Base-by-base conservation (phyloP, 75 land plant genomes). In the Larix kaempferi region DNA sequence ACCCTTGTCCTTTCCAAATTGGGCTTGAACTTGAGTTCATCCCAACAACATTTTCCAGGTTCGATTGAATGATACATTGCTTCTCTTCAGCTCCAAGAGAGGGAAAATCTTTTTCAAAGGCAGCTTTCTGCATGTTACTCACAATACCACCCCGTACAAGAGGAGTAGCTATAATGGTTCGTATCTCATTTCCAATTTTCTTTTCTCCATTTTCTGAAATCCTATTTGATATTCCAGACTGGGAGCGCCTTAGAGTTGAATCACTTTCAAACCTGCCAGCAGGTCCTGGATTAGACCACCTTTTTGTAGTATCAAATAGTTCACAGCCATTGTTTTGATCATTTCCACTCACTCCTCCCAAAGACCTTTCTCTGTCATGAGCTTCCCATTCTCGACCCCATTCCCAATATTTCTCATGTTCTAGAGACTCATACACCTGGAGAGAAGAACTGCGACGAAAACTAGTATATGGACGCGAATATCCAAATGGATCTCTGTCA, bases 61-160 rank as follows among this genome's bases (percentile, higher is more conserved):
- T 69, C 3, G 72, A 37, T 69, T 69, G 72, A 69, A 69, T 64
- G 16, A 33, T 66, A 66, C 52, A 57, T 14, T 77, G 86, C 82
- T 75, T 93, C 56, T 95, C 96, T 66, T 96, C 94, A 75, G 86
- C 76, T 77, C 94, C 93, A 62, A 96, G 88, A 5, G 93, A 88
- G 15, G 99, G 99, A 77, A 93, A 96, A 64, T 96, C 87, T 21
- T 88, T 88, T 57, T 96, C 99, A 82, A 93, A 92, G 3, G 81
- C 79, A 57, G 85, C 77, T 78, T 89, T 91, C 5, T 85, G 86
- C 72, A 87, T 80, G 76, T 80, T 81, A 66, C 76, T 77, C 12
- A 75, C 74, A 56, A 73, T 59, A 74, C 77, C 78, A 7, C 87
- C 87, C 78, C 64, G 73, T 60, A 63, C 29, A 14, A 78, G 29